These are phyloP conservation scores for Trichoderma atrobrunneum DNA, from an alignment of 2,329 filamentous ascomycete genomes.

Conservation along the genomic window DNA sequence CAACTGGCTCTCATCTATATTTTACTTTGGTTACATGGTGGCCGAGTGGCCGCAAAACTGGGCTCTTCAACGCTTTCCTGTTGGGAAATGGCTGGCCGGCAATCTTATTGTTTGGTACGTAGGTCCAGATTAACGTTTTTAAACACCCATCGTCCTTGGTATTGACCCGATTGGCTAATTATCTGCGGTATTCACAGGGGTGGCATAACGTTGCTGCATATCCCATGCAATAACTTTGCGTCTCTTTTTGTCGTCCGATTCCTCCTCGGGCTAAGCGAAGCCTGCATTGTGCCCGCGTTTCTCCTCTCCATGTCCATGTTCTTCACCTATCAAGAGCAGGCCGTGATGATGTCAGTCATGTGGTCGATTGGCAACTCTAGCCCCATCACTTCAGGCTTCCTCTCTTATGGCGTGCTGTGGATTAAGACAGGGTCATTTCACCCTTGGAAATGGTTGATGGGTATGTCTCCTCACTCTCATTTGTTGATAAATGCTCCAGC, in stretches of 20 bases:
- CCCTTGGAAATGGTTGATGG: constrained; percentile 41
- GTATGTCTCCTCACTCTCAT: constrained; percentile 19
- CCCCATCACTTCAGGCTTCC: constrained; percentile 32
- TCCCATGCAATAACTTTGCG: constrained; percentile 27
- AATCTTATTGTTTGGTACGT: constrained; percentile 26
- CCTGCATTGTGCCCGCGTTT: constrained; percentile 26
- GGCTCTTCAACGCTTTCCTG: constrained; percentile 44
- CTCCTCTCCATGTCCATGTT: constrained; percentile 34
- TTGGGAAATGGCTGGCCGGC: constrained; percentile 42
- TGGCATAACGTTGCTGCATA: constrained; percentile 31
- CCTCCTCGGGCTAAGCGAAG: constrained; percentile 30
- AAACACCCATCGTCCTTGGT: not conserved
- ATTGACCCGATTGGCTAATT: not conserved
- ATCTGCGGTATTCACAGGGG: constrained; percentile 24
- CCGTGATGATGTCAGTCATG: constrained; percentile 37
- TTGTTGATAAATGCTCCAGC: not conserved
- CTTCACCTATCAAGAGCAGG: constrained; percentile 37
- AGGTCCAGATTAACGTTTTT: not conserved
- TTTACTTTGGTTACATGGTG: constrained; percentile 50
- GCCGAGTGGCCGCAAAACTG: constrained; percentile 43
- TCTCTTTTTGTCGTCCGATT: constrained; percentile 31
- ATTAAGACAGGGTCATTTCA: constrained; percentile 36
- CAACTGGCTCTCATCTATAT: constrained; percentile 39
- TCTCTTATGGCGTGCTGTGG: constrained; percentile 33
- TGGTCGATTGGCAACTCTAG: constrained; percentile 38